phyloP scores from a whole-genome alignment of 176 grass and related monocot genomes.

The bread wheat (Triticum aestivum) region DNA sequence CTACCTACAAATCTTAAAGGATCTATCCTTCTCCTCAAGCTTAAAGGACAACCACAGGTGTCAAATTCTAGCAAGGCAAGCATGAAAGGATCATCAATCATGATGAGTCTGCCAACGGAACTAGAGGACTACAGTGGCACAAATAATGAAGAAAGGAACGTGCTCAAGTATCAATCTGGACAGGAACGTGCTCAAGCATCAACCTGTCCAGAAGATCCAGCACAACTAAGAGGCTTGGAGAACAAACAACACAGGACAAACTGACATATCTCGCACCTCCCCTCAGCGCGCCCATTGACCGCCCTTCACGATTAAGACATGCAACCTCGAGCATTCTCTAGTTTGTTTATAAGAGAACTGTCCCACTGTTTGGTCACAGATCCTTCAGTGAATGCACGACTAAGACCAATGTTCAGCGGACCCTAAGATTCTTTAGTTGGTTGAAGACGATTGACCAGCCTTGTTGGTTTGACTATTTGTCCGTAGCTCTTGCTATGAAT shows the following conservation, averaged over 20 bases:
- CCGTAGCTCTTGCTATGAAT: slow-evolving; percentile 19
- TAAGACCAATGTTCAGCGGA: slow-evolving; percentile 25
- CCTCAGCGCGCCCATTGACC: slow-evolving; percentile 3
- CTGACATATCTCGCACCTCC: not conserved
- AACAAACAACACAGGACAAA: slow-evolving; percentile 25
- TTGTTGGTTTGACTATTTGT: slow-evolving; percentile 30
- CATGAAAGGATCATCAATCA: slow-evolving; percentile 9
- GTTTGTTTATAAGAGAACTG: slow-evolving; percentile 25
- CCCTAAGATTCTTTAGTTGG: slow-evolving; percentile 13
- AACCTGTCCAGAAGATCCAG: not conserved
- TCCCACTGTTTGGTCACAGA: not conserved
- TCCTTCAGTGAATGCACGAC: not conserved
- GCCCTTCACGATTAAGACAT: slow-evolving; percentile 6
- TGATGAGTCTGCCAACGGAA: not conserved
- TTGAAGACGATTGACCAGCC: slow-evolving; percentile 43
- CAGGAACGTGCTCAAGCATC: not conserved
- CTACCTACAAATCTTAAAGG: slow-evolving; percentile 14
- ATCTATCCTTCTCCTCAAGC: slow-evolving; percentile 5
- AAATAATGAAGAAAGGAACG: slow-evolving; percentile 13
- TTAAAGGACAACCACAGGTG: slow-evolving; percentile 13
- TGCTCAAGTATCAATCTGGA: not conserved
- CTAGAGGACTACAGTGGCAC: not conserved
- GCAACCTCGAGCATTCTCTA: slow-evolving; percentile 3
- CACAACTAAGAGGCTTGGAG: slow-evolving; percentile 9
- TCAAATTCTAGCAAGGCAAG: slow-evolving; percentile 11